phyloP scores from a whole-genome alignment of 352 stramenopile genomes.

The Globisporangium cederbergense region DNA sequence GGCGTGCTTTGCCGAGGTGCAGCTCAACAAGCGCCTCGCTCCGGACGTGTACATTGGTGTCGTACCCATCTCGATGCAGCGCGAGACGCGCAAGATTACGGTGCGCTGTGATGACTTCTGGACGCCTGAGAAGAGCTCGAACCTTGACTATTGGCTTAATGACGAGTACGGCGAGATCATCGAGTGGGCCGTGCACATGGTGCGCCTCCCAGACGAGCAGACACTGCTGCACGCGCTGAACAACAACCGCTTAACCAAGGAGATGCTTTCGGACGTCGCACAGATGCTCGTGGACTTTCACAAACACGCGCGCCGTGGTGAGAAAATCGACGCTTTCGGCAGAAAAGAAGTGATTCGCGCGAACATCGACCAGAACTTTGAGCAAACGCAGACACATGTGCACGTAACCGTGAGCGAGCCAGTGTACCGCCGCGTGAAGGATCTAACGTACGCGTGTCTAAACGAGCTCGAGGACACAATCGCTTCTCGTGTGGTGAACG shows the following conservation, averaged over 20 bases:
- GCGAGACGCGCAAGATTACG: slow-evolving; percentile 41
- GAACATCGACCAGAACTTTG: slow-evolving; percentile 78
- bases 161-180: slow-evolving; percentile 68
- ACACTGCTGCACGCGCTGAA: slow-evolving; percentile 44
- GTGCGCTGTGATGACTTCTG: slow-evolving; percentile 65
- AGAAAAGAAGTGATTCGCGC: slow-evolving; percentile 40
- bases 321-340: slow-evolving; percentile 59
- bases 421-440: slow-evolving; percentile 50
- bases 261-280: slow-evolving; percentile 38
- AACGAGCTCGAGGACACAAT: slow-evolving; percentile 39
- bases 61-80: slow-evolving; percentile 64
- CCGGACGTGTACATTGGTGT: slow-evolving; percentile 65
- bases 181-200: slow-evolving; percentile 76
- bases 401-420: slow-evolving; percentile 37
- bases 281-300: slow-evolving; percentile 56
- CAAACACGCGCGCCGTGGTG: slow-evolving; percentile 40
- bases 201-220: slow-evolving; percentile 51
- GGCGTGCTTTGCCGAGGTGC: slow-evolving; percentile 62
- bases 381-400: slow-evolving; percentile 48
- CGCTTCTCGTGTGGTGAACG: slow-evolving; percentile 40
- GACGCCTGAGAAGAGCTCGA: slow-evolving; percentile 56
- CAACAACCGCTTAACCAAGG: slow-evolving; percentile 26
- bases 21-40: slow-evolving; percentile 68
- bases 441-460: slow-evolving; percentile 47
- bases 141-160: slow-evolving; percentile 63